Conservation (phyloP, 78 protist genomes). For the Corallochytrium limacisporum region DNA sequence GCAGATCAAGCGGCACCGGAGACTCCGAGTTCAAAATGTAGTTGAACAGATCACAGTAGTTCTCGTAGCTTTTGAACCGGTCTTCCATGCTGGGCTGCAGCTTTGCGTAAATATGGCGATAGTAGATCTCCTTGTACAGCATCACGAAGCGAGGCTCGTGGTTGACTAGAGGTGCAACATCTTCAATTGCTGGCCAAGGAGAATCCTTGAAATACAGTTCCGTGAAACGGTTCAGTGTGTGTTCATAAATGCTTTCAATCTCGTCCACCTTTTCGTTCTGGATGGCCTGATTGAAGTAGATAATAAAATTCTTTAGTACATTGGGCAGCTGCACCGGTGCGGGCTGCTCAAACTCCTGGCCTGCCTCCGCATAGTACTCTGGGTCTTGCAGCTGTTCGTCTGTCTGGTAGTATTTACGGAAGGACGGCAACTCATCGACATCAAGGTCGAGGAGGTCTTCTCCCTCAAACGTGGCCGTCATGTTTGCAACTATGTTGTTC, state of each 20-base stretch:
- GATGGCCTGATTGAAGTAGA: not conserved
- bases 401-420: no score
- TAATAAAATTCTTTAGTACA: not conserved
- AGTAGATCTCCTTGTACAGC: constrained; percentile 76
- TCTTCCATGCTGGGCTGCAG: constrained; percentile 39
- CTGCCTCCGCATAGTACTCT: no score
- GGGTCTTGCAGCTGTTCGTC: no score
- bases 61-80: constrained; percentile 51
- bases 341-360: no score
- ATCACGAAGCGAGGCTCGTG: constrained; percentile 21
- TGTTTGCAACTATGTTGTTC: no score
- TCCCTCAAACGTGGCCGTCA: no score
- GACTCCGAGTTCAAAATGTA: constrained; percentile 31
- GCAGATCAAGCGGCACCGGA: constrained; percentile 51
- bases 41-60: constrained; percentile 60
- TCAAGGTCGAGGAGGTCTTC: no score
- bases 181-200: constrained; percentile 10
- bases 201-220: constrained; percentile 8
- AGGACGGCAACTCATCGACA: no score
- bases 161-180: not conserved
- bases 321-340: no score
- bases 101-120: constrained; percentile 67
- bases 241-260: not conserved
- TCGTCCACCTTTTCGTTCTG: not conserved
- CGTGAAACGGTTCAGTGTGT: not conserved